Percentiles rank a stretch among this genome's conserved stretches.
Evolutionary conservation across 2,329 filamentous ascomycete genomes (phyloP).

Genomic region (Seiridium cupressi): DNA sequence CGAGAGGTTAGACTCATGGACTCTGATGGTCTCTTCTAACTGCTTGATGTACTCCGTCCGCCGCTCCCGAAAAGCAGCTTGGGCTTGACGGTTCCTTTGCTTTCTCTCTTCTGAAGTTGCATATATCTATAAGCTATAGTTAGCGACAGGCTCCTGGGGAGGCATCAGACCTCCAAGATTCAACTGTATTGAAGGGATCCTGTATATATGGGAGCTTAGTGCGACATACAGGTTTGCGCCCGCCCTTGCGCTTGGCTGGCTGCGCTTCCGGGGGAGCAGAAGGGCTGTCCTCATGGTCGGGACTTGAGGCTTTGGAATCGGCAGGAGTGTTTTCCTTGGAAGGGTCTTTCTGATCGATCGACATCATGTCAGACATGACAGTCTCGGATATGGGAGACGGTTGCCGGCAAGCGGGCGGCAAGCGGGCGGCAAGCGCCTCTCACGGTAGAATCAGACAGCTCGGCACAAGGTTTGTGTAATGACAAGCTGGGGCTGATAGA

Average conservation of each 20-base stretch:
- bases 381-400: constrained; percentile 30
- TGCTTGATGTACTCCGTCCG: constrained; percentile 99
- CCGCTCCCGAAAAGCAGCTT: constrained; percentile 94
- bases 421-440: constrained; percentile 39
- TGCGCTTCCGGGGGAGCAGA: constrained; percentile 49
- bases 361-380: constrained; percentile 68
- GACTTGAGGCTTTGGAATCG: constrained; percentile 60
- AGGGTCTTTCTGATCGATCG: constrained; percentile 60
- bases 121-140: constrained; percentile 70
- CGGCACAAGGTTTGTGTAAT: constrained; percentile 2
- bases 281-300: constrained; percentile 51
- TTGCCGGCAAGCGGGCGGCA: constrained; percentile 35
- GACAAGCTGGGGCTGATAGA: constrained; percentile 4
- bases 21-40: constrained; percentile 93
- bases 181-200: no score
- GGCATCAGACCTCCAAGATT: no score
- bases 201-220: not conserved
- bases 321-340: constrained; percentile 60
- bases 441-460: constrained; percentile 13
- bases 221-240: constrained; percentile 83
- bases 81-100: constrained; percentile 93
- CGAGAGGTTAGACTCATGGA: constrained; percentile 91
- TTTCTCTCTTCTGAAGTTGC: constrained; percentile 98
- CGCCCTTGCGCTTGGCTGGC: constrained; percentile 92
- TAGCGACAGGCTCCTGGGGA: not conserved